phyloP scores from a whole-genome alignment of 495 filamentous ascomycete species.

The Xylaria sp. region DNA sequence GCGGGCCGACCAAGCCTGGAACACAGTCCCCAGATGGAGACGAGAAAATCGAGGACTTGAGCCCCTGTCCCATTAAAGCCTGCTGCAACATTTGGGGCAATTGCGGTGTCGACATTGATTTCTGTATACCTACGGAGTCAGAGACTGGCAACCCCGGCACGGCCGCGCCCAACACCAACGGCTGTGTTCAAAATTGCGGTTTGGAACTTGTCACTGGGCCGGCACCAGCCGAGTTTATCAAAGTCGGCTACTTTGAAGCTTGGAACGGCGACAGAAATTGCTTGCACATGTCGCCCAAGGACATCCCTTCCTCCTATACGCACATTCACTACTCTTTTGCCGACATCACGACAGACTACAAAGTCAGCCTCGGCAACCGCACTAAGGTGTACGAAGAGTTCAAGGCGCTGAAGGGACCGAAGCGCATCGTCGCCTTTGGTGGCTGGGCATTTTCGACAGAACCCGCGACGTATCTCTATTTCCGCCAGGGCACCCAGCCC shows the following conservation, averaged over 20 bases:
- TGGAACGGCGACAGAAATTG: constrained; percentile 38
- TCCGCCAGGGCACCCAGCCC: constrained; percentile 46
- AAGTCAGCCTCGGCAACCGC: constrained; percentile 30
- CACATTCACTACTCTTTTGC: constrained; percentile 58
- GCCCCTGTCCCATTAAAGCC: constrained; percentile 48
- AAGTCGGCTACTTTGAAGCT: constrained; percentile 43
- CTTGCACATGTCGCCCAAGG: constrained; percentile 30
- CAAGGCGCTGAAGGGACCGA: constrained; percentile 31
- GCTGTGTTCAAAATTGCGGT: constrained; percentile 42
- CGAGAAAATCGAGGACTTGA: constrained; percentile 36
- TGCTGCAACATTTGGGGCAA: constrained; percentile 50
- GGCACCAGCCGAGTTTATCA: constrained; percentile 21
- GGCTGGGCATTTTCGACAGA: constrained; percentile 56
- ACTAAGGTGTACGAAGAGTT: constrained; percentile 36
- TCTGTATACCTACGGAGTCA: constrained; percentile 42
- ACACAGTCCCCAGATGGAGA: constrained; percentile 15
- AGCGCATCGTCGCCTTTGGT: constrained; percentile 55
- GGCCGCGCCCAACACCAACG: constrained; percentile 12
- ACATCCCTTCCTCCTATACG: constrained; percentile 42
- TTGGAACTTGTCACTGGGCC: constrained; percentile 37
- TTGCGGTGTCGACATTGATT: constrained; percentile 52
- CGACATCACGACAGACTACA: constrained; percentile 38
- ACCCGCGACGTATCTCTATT: constrained; percentile 43
- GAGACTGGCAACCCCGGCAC: constrained; percentile 45
- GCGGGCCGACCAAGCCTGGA: constrained; percentile 8